Evolutionary conservation across 768 basidiomycete genomes (phyloP), one percentile per base, ranked within the genome.

Genomic region (Fomitopsis pulvina): DNA sequence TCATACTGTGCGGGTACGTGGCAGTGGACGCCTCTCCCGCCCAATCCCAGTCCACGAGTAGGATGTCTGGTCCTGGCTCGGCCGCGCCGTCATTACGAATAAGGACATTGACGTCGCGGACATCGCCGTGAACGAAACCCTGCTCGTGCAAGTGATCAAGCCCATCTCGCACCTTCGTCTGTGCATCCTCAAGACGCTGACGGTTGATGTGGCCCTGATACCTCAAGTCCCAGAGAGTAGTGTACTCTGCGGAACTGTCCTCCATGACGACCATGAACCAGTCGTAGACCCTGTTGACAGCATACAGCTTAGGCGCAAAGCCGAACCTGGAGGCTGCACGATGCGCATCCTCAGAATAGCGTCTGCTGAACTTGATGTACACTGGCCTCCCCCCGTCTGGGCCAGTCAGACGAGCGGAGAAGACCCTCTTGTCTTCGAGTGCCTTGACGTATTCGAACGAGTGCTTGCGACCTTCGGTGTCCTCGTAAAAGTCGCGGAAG

Each of bases 201-300:
- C 30, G 10, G 34, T 14, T 11, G 9, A 8, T 22, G 30, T 16
- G 10, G 9, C 24, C 14, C 18, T 10, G 9, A 18, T 37, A 12
- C 22, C 28, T 41, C 24, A 40, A 3, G n/a, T 48, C 47, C 38
- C 38, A 41, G 16, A 48, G n/a, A 10, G 18, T 41, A 6, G 47
- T 8, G 38, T 48, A 48, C 4, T 40, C 37, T 10, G 34, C 47
- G 4, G 47, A 28, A 25, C 6, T 26, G 34, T 47, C 46, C 18
- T 47, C 46, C 38, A 48, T 48, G 18, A 48, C 47, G 47, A 48
- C 26, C 47, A 48, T 48, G 38, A n/a, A 40, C 47, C 47, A 48
- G 38, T 29, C 47, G 34, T 40, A 40, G n/a, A 48, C 37, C 4
- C 20, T 10, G 22, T 48, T 40, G 25, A 40, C 47, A 2, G 47